Evolutionary conservation across 2,329 filamentous ascomycete genomes (phyloP), one percentile per base, ranked within the genome.

Genomic region (Phyllosticta ampelicida): DNA sequence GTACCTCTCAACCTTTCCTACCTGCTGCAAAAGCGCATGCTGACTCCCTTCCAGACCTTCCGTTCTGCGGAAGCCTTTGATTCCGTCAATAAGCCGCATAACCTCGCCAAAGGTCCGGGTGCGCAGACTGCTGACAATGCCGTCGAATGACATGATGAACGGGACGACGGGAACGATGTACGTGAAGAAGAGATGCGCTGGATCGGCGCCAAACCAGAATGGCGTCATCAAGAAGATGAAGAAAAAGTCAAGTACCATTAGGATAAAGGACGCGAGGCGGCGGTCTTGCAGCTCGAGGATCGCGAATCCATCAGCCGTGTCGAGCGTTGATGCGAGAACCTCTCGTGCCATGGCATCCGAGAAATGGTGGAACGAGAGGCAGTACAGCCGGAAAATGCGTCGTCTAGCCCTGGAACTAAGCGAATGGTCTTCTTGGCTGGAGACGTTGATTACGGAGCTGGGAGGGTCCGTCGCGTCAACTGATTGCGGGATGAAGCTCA

Each of bases 271-370:
- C 0, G 63, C 62, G 1, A 69, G 3, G 2, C 63, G 61, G 0
- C 86, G 81, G 63, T 86, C 83, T 69, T 89, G 86, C n/a, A 90
- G 77, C 71, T 90, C 86, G 61, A 90, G 84, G 60, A 90, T 87
- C 9, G 79, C 85, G 64, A 89, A 85, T 0, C 81, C 86, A 61
- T 86, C 79, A 55, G 81, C 80, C 0, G 81, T 87, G 63, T 81
- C 76, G 44, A 89, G 70, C 0, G 85, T 86, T 67, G 86, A 83
- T 55, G 75, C 75, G 29, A 91, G 68, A 28, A 89, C 85, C 9
- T 77, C 75, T 23, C 68, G 72, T 0, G 85, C 87, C 18, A 84
- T 70, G 3, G 73, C 71, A 65, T 90, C 84, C 61, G 84, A 79
- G 63, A 90, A 90, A 72, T 90, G 87, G 70, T 90, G 87, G 66